Evolutionary conservation across 176 grass and related monocot species (phyloP).

Genomic region (barley (Hordeum vulgare)): DNA sequence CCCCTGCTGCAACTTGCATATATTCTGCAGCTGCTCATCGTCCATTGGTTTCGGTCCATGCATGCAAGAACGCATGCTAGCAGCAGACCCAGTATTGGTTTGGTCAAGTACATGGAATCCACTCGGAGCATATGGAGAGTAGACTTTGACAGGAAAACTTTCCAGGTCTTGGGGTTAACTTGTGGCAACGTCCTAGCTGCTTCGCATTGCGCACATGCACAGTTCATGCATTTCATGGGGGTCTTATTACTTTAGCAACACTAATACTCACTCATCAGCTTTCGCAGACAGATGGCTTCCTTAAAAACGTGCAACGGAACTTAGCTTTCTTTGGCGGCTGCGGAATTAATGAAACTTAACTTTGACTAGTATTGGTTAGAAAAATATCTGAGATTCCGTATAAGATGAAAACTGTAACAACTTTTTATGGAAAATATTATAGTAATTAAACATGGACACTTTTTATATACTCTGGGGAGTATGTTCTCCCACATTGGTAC

Average conservation of each 20-base stretch:
- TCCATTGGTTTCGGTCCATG: constrained; percentile 7
- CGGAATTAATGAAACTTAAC: not conserved
- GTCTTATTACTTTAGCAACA: not conserved
- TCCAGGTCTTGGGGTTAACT: not conserved
- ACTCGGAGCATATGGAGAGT: not conserved
- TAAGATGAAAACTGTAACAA: not conserved
- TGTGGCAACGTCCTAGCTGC: not conserved
- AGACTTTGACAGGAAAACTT: constrained; percentile 1
- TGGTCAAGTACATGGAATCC: not conserved
- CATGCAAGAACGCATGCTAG: not conserved
- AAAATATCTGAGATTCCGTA: not conserved
- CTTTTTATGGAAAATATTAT: not conserved
- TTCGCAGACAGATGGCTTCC: not conserved
- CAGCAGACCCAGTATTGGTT: not conserved
- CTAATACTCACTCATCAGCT: not conserved
- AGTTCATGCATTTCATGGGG: not conserved
- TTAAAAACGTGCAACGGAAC: not conserved
- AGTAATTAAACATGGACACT: no score
- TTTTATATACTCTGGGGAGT: no score
- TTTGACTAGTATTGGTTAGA: not conserved
- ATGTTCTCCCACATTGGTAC: no score
- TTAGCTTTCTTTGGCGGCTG: no score
- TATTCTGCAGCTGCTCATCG: not conserved
- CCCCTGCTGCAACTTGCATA: not conserved
- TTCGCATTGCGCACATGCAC: not conserved